Conservation (phyloP, 805 yeast genomes). For the Nakazawaea siamensis region DNA sequence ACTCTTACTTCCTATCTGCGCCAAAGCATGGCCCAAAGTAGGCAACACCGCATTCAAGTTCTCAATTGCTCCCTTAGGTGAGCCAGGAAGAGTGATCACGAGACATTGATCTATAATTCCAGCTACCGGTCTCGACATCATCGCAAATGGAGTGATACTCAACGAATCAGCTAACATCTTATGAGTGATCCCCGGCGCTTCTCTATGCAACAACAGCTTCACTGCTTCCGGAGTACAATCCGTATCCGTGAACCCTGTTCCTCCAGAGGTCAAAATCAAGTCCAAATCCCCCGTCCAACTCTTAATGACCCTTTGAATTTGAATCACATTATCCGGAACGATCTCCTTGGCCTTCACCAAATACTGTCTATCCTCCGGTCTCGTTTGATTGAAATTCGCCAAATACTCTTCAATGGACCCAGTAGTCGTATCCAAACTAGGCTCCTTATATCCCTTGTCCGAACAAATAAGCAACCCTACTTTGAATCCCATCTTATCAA, state of each 20-base stretch:
- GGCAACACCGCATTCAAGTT: constrained; percentile 29
- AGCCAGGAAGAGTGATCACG: constrained; percentile 43
- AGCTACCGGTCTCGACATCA: constrained; percentile 41
- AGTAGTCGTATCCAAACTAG: constrained; percentile 24
- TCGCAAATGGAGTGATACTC: constrained; percentile 37
- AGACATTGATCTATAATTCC: constrained; percentile 31
- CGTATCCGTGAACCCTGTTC: constrained; percentile 39
- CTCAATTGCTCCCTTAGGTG: constrained; percentile 40
- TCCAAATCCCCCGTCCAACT: constrained; percentile 19
- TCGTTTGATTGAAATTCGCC: constrained; percentile 6
- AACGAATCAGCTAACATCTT: constrained; percentile 36
- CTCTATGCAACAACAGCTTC: constrained; percentile 28
- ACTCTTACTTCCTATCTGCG: constrained; percentile 24
- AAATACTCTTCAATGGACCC: constrained; percentile 17
- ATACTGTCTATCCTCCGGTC: constrained; percentile 2
- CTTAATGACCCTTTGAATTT: constrained; percentile 21
- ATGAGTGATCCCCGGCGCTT: constrained; percentile 42
- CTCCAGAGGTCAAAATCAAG: constrained; percentile 40
- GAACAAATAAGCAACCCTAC: constrained; percentile 31
- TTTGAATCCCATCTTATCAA: constrained; percentile 17
- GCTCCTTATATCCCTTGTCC: constrained; percentile 28
- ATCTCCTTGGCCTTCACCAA: constrained; percentile 13
- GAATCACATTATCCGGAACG: constrained; percentile 28
- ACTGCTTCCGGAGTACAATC: constrained; percentile 48
- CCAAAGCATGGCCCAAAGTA: constrained; percentile 34